Evolutionary conservation across 2,329 filamentous ascomycete species (phyloP).

Genomic region (Penicillium sp.): DNA sequence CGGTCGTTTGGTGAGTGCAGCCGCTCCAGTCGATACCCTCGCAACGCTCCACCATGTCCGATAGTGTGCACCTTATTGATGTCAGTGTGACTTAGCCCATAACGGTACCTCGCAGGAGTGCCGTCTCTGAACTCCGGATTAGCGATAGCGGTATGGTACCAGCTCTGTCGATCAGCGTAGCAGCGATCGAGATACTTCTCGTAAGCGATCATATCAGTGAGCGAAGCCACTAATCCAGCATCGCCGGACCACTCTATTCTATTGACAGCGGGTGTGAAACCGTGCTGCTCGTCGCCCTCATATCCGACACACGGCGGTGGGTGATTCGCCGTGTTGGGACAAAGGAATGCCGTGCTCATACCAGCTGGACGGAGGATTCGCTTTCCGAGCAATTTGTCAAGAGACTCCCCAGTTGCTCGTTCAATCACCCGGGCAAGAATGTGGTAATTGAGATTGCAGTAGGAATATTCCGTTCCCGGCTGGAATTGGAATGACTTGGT

Average conservation of each 20-base stretch:
- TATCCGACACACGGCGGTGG: constrained; percentile 46
- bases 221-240: constrained; percentile 45
- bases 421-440: constrained; percentile 41
- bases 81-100: constrained; percentile 34
- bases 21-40: constrained; percentile 42
- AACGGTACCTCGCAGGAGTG: constrained; percentile 36
- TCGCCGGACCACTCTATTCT: constrained; percentile 49
- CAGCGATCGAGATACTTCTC: constrained; percentile 42
- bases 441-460: constrained; percentile 48
- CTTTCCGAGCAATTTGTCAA: constrained; percentile 38
- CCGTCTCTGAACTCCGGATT: constrained; percentile 36
- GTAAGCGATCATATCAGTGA: constrained; percentile 49
- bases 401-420: constrained; percentile 34
- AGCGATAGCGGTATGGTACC: constrained; percentile 34
- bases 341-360: constrained; percentile 44
- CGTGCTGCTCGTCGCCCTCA: constrained; percentile 41
- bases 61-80: constrained; percentile 29
- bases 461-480: constrained; percentile 45
- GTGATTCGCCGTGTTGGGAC: constrained; percentile 37
- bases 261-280: constrained; percentile 40
- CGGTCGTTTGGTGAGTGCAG: constrained; percentile 35
- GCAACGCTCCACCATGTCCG: constrained; percentile 45
- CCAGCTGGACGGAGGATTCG: constrained; percentile 42
- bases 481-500: constrained; percentile 43
- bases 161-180: constrained; percentile 31